phyloP scores from a whole-genome alignment of 106 monocot species.

The Allium cepa region DNA sequence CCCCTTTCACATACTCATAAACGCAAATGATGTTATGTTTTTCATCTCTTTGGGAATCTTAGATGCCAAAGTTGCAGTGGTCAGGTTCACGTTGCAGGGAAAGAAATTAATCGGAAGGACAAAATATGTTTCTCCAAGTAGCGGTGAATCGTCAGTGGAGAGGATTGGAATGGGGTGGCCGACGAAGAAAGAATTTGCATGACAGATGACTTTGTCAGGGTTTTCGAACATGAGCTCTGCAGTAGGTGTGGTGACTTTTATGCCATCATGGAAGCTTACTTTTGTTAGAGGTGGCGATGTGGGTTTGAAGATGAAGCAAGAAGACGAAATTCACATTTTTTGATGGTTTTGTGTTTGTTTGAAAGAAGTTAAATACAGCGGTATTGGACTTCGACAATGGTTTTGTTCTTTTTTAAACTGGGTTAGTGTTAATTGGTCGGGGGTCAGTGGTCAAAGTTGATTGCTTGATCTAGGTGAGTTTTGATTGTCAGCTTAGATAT shows the following conservation, averaged over 20 bases:
- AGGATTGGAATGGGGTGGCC: constrained; percentile 50
- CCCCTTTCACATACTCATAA: constrained; percentile 43
- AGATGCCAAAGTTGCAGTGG: constrained; percentile 21
- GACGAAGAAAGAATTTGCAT: constrained; percentile 67
- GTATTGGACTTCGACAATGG: neutral
- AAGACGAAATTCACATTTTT: constrained; percentile 18
- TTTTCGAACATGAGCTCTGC: constrained; percentile 38
- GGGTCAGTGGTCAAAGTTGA: too few species aligned
- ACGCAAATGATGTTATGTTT: constrained; percentile 17
- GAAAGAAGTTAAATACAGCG: neutral
- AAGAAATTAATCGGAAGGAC: constrained; percentile 54
- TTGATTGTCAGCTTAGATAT: too few species aligned
- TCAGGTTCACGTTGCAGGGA: constrained; percentile 1
- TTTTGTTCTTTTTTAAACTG: too few species aligned
- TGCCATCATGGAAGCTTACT: constrained; percentile 55
- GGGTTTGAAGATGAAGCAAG: constrained; percentile 5
- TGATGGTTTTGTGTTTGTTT: neutral
- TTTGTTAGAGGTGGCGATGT: constrained; percentile 2
- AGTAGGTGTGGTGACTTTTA: constrained; percentile 9
- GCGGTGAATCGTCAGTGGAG: constrained; percentile 34
- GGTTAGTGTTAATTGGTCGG: too few species aligned
- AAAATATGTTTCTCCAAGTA: constrained; percentile 56
- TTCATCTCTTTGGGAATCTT: constrained; percentile 2
- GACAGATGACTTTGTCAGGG: constrained; percentile 46
- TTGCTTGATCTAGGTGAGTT: too few species aligned